These are phyloP conservation scores for Colletotrichum sp. DNA, from an alignment of 2,329 filamentous ascomycete genomes.

Conservation along the genomic window DNA sequence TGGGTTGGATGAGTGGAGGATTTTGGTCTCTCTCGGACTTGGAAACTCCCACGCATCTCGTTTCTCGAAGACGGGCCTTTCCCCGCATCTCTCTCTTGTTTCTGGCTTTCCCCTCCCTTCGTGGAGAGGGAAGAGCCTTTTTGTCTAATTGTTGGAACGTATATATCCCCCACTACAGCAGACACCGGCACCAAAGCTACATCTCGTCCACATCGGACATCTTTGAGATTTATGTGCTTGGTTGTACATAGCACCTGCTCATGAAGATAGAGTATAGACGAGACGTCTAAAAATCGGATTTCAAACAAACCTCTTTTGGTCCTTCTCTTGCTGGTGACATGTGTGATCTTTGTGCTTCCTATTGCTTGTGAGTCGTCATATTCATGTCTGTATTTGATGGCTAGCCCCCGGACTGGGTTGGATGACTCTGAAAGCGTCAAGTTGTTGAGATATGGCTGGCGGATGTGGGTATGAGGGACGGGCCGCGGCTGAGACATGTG, in stretches of 20 bases:
- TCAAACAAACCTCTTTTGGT: neutral
- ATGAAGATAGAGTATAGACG: slow-evolving; percentile 17
- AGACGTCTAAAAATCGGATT: slow-evolving; percentile 18
- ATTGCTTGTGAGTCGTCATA: neutral
- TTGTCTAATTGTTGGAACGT: slow-evolving; percentile 21
- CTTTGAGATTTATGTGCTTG: slow-evolving; percentile 1
- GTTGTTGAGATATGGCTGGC: neutral
- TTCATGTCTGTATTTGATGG: neutral
- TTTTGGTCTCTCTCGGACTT: neutral
- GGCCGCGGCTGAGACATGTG: neutral
- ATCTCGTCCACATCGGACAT: slow-evolving; percentile 11
- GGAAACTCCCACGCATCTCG: neutral
- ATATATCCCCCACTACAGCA: slow-evolving; percentile 12
- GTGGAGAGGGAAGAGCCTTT: neutral
- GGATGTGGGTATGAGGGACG: neutral
- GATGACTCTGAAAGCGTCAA: neutral
- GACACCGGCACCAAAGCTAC: neutral
- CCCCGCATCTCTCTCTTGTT: neutral
- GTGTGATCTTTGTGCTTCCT: neutral
- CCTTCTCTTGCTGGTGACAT: neutral
- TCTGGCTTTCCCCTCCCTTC: neutral
- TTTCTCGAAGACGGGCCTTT: neutral
- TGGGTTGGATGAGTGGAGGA: neutral
- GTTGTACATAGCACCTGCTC: slow-evolving; percentile 18
- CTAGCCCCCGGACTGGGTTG: neutral